phyloP scores from a whole-genome alignment of 345 rosid species.

The Eucalyptus tenuipes region DNA sequence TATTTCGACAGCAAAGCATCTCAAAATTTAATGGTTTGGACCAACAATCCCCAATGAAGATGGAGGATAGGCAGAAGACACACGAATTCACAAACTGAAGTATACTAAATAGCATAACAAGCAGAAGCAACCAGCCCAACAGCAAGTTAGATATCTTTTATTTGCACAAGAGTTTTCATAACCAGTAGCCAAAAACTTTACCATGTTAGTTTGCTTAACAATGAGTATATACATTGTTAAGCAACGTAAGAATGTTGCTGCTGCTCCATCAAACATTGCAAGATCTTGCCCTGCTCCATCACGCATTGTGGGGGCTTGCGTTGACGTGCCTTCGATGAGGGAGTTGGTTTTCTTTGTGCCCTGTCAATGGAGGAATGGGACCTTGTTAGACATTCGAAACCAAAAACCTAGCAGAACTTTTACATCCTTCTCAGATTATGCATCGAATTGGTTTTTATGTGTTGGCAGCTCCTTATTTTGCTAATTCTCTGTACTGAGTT shows the following conservation, averaged over 20 bases:
- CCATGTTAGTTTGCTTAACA: slow-evolving; percentile 47
- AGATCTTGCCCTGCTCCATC: background rate
- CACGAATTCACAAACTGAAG: background rate
- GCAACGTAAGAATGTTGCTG: slow-evolving; percentile 74
- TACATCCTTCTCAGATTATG: background rate
- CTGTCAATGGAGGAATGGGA: too few species aligned
- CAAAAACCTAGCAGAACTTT: background rate
- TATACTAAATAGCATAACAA: background rate
- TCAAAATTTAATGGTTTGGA: background rate
- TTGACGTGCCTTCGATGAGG: too few species aligned
- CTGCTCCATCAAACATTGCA: slow-evolving; percentile 42
- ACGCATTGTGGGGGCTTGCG: too few species aligned
- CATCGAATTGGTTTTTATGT: background rate
- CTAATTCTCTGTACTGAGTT: background rate
- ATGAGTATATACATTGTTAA: slow-evolving; percentile 60
- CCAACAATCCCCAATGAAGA: background rate
- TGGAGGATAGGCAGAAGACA: background rate
- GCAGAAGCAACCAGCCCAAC: background rate
- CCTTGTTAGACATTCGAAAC: background rate
- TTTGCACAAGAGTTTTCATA: background rate
- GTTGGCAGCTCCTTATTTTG: background rate
- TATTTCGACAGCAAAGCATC: background rate
- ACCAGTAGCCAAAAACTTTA: slow-evolving; percentile 7
- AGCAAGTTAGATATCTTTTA: background rate
- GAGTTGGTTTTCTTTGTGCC: too few species aligned